Evolutionary conservation across 805 yeast species (phyloP).

Genomic region (Kodamaea restingae): DNA sequence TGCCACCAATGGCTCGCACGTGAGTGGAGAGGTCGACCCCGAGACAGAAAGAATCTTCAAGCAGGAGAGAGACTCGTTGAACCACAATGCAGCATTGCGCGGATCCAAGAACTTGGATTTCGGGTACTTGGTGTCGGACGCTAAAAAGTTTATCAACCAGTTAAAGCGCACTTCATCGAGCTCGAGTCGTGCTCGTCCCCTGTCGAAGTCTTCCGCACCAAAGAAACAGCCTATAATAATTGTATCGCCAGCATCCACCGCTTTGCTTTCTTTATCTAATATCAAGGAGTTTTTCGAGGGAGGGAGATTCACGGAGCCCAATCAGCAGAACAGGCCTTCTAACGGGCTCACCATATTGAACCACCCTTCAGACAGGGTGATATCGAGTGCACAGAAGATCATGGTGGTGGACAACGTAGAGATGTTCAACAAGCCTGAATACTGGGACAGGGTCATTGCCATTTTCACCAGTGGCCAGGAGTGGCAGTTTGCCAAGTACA

Average conservation of each 20-base stretch:
- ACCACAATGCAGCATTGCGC: conserved; percentile 58
- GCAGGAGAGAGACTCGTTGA: conserved; percentile 49
- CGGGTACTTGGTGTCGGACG: conserved; percentile 65
- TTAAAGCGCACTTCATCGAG: conserved; percentile 55
- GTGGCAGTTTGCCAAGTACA: conserved; percentile 93
- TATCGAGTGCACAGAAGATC: conserved; percentile 53
- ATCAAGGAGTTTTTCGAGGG: conserved; percentile 54
- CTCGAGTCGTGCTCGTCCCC: conserved; percentile 46
- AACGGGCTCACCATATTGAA: conserved; percentile 46
- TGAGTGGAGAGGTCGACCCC: conserved; percentile 35
- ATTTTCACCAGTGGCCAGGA: conserved; percentile 95
- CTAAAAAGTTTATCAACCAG: conserved; percentile 52
- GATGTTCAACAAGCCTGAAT: conserved; percentile 80
- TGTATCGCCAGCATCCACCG: conserved; percentile 44
- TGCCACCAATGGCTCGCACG: conserved; percentile 15
- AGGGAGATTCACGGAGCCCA: conserved; percentile 62
- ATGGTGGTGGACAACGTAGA: conserved; percentile 87
- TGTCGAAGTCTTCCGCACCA: conserved; percentile 9
- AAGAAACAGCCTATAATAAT: conserved; percentile 42
- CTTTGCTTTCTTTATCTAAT: conserved; percentile 37
- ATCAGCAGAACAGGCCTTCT: conserved; percentile 28
- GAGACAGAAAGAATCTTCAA: conserved; percentile 43
- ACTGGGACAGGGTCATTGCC: conserved; percentile 96
- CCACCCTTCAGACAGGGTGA: conserved; percentile 52
- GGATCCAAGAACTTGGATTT: conserved; percentile 67